Evolutionary conservation across 768 basidiomycete genomes (phyloP), one percentile per base, ranked within the genome.

Genomic region (Chlorophyllum brunneum): DNA sequence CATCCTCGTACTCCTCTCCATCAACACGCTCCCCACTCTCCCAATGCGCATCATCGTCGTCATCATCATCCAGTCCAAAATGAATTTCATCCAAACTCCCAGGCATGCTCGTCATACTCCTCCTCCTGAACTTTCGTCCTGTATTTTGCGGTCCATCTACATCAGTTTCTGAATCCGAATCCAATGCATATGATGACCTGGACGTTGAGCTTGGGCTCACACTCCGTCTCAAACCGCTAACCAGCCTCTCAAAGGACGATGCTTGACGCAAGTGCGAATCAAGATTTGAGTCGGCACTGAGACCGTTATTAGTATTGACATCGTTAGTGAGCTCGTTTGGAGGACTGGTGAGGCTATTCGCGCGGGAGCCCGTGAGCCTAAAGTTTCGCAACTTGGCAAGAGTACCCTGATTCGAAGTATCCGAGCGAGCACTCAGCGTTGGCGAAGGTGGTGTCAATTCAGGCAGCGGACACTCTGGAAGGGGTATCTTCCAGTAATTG

Each of bases 361-460:
- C 36, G 30, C 51, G 51, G 30, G 51, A 53, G 10, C 82, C 74
- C n/a, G 80, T 80, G n/a, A 91, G 74, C 65, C 86, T 85, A 71
- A 91, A 83, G 65, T 92, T 82, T 54, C 91, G 70, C 22, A 97
- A 65, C 6, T 91, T 81, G 6, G 86, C 81, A 10, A 92, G 72
- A 0, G 90, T 73, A 59, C 83, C 86, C 58, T 81, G 81, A 55
- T 82, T 79, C 1, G 89, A 90, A 3, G 82, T 82, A 60, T 98
- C 95, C 1, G 95, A 98, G 1, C 92, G 83, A 2, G 95, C 97
- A 51, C 92, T 95, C 30, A 99, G 78, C 0, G 95, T 88, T 0
- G 97, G 97, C 1, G 95, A 98, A 2, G 92, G 91, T 5, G 95
- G 95, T 0, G 80, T 72, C 5, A 91, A 66, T 63, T 91, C 88